phyloP scores from a whole-genome alignment of 2,329 filamentous ascomycete genomes.

The Alternaria atra region DNA sequence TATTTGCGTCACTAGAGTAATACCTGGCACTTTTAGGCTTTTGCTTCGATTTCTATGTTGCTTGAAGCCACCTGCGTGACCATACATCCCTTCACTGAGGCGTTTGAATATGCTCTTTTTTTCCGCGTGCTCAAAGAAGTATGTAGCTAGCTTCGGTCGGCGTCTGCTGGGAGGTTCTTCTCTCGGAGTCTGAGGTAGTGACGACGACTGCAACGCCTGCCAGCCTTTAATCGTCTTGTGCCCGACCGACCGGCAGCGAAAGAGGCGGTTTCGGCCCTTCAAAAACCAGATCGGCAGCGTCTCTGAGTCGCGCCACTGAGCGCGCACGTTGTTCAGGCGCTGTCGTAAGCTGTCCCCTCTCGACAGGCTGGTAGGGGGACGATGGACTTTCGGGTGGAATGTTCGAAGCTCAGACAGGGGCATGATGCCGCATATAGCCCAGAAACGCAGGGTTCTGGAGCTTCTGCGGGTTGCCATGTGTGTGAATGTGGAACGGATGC shows the following conservation, averaged over 20 bases:
- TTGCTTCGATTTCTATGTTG: conserved; percentile 42
- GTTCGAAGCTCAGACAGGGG: conserved; percentile 22
- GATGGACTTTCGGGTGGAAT: conserved; percentile 6
- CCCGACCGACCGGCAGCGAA: not conserved
- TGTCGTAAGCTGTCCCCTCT: conserved; percentile 2
- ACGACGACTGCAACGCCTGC: not conserved
- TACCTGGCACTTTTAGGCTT: conserved; percentile 50
- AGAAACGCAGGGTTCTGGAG: conserved; percentile 27
- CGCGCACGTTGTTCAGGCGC: not conserved
- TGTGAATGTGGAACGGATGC: conserved; percentile 22
- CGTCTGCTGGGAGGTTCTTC: not conserved
- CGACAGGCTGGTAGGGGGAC: not conserved
- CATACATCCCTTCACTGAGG: conserved; percentile 35
- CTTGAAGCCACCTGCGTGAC: conserved; percentile 53
- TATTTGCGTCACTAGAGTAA: conserved; percentile 56
- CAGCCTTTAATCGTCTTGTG: not conserved
- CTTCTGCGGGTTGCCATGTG: conserved; percentile 31
- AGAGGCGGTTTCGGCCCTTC: not conserved
- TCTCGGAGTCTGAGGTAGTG: not conserved
- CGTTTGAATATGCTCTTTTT: not conserved
- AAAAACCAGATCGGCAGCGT: conserved; percentile 3
- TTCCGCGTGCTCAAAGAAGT: not conserved
- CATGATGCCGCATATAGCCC: conserved; percentile 20
- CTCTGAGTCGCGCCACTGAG: not conserved
- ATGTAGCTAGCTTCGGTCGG: not conserved